phyloP scores from a whole-genome alignment of 805 yeast genomes.

The Wickerhamomyces ciferrii region DNA sequence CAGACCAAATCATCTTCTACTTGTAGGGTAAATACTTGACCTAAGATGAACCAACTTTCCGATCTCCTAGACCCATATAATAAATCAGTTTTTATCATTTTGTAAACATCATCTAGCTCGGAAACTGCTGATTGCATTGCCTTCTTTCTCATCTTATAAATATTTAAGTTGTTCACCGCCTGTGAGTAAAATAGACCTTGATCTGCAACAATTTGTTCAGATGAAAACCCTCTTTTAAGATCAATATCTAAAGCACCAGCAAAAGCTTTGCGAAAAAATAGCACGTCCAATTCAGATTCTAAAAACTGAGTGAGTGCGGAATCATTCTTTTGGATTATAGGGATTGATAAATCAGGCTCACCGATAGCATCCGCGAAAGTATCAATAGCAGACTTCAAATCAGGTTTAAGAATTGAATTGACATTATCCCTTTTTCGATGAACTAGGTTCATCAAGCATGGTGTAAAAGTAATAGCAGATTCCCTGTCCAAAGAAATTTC shows the following conservation, averaged over 20 bases:
- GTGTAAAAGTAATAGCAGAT: constrained; percentile 34
- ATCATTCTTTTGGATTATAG: constrained; percentile 40
- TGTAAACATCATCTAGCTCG: constrained; percentile 71
- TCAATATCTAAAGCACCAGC: constrained; percentile 38
- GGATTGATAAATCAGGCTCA: constrained; percentile 43
- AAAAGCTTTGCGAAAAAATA: constrained; percentile 43
- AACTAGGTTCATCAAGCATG: constrained; percentile 50
- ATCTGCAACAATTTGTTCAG: constrained; percentile 31
- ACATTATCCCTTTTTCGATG: constrained; percentile 55
- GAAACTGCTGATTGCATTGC: constrained; percentile 77
- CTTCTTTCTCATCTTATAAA: constrained; percentile 64
- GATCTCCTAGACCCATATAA: constrained; percentile 59
- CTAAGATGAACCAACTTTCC: constrained; percentile 85
- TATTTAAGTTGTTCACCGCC: constrained; percentile 62
- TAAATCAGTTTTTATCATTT: constrained; percentile 61
- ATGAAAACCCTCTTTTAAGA: constrained; percentile 26
- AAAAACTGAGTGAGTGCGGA: constrained; percentile 41
- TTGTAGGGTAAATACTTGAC: constrained; percentile 68
- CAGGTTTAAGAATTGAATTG: constrained; percentile 56
- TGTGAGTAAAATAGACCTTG: constrained; percentile 66
- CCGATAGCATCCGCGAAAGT: constrained; percentile 67
- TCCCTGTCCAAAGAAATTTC: constrained; percentile 32
- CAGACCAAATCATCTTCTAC: constrained; percentile 91
- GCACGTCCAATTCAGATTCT: constrained; percentile 37
- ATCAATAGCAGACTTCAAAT: constrained; percentile 70